Evolutionary conservation across 371 early-diverging fungal genomes (phyloP), one percentile per base, ranked within the genome.

Genomic region (Mortierella sp.): DNA sequence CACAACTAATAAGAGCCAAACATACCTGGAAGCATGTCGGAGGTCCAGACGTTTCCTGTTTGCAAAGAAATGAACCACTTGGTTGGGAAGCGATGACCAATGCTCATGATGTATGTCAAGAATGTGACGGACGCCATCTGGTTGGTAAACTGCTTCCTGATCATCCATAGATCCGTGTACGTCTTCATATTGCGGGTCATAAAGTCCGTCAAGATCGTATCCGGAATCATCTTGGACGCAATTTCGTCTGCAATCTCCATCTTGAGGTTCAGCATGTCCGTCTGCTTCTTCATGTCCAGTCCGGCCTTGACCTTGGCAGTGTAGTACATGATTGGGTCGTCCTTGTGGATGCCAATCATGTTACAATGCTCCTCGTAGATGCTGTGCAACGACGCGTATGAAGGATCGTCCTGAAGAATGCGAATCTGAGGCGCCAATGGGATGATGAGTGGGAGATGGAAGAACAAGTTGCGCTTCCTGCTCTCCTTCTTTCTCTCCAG

Each of bases 401-500:
- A 94, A 3, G 96, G 93, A 83, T 98, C 98, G 82, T 97, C 97
- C 87, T 97, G 93, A 0, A 99, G 95, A 57, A 99, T 91, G 24
- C 99, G 96, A n/a, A 98, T 94, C 78, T 97, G 95, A 14, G 97
- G 97, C 0, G 98, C 96, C 75, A 99, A 87, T 5, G 98, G 97
- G 1, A 99, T 95, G 60, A 98, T 95, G 55, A 94, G 89, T 5
- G 99, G 99, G 34, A 98, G 84, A 77, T 98, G 96, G 94, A 98
- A 97, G n/a, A 90, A 90, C 68, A 99, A 88, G 54, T 94, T 95
- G 14, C 97, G 94, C 82, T 93, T 90, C 26, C 97, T 91, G 75
- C 94, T 94, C 73, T 97, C 97, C 54, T 92, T 95, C 70, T 93
- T 92, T 42, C 94, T 83, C 72, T 94, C 97, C 60, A 98, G 84